Evolutionary conservation across 2,329 filamentous ascomycete genomes (phyloP).

Genomic region (Fusarium algeriense): DNA sequence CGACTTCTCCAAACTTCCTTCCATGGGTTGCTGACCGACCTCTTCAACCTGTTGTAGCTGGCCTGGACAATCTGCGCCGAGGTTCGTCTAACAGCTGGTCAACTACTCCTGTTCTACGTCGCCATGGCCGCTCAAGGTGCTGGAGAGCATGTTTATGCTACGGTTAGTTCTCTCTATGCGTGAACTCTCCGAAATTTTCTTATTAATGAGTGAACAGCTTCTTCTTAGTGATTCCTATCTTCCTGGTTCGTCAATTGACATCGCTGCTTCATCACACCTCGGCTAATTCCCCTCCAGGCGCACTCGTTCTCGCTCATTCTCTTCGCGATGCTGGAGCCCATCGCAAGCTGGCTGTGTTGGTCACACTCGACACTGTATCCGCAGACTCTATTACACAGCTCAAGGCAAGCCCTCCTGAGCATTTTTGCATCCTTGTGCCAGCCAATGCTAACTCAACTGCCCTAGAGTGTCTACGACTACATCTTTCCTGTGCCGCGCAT

Average conservation of each 20-base stretch:
- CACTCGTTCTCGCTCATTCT: slow-evolving; percentile 93
- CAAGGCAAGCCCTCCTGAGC: slow-evolving; percentile 65
- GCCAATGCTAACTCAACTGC: slow-evolving; percentile 14
- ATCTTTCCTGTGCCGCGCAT: slow-evolving; percentile 87
- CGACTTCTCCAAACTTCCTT: slow-evolving; percentile 14
- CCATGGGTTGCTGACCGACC: slow-evolving; percentile 45
- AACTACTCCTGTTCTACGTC: slow-evolving; percentile 22
- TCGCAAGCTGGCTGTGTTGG: slow-evolving; percentile 81
- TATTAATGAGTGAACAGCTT: slow-evolving; percentile 69
- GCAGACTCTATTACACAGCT: slow-evolving; percentile 82
- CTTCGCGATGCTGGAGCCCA: slow-evolving; percentile 88
- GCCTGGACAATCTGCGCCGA: slow-evolving; percentile 38
- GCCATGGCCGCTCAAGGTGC: slow-evolving; percentile 53
- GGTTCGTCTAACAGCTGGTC: slow-evolving; percentile 39
- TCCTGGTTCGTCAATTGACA: slow-evolving; percentile 72
- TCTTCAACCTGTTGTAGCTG: slow-evolving; percentile 38
- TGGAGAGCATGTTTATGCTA: slow-evolving; percentile 66
- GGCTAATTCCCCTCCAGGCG: slow-evolving; percentile 68
- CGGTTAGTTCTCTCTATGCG: slow-evolving; percentile 58
- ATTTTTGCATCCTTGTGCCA: background rate
- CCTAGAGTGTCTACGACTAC: slow-evolving; percentile 85
- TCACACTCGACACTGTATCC: slow-evolving; percentile 84
- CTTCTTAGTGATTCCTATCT: slow-evolving; percentile 93
- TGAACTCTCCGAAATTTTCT: background rate
- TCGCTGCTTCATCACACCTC: background rate